phyloP scores from a whole-genome alignment of 768 basidiomycete genomes.

The Exidia glandulosa region DNA sequence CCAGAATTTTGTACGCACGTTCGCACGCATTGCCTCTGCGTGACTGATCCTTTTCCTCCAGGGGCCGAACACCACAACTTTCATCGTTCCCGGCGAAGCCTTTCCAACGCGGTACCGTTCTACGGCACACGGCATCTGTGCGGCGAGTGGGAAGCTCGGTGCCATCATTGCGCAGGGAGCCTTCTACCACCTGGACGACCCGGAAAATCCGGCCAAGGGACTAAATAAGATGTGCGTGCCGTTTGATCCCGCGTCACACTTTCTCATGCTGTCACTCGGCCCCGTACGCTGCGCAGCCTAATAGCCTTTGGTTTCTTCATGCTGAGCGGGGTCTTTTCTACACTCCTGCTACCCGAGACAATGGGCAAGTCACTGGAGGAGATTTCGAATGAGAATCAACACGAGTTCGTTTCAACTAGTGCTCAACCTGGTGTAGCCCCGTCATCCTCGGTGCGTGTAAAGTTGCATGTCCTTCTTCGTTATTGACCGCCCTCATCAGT shows the following conservation, averaged over 20 bases:
- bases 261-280: no score
- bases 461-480: no score
- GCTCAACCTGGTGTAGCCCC: no score
- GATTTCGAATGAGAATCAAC: constrained; percentile 60
- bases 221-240: no score
- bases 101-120: constrained; percentile 87
- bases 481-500: no score
- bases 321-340: constrained; percentile 76
- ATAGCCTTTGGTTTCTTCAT: constrained; percentile 81
- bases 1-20: constrained; percentile 64
- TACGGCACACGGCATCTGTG: constrained; percentile 75
- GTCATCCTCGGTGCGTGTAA: no score
- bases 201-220: constrained; percentile 60
- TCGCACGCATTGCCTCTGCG: not conserved
- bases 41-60: not conserved
- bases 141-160: constrained; percentile 73
- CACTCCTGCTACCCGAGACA: constrained; percentile 71
- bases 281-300: constrained; percentile 27
- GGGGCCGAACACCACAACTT: constrained; percentile 67
- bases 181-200: constrained; percentile 56
- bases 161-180: constrained; percentile 75
- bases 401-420: constrained; percentile 56
- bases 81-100: constrained; percentile 68
- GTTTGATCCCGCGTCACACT: no score
- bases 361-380: constrained; percentile 59